A percentile compares a stretch with the other conserved stretches of the same genome.
Evolutionary conservation across 805 yeast genomes (phyloP).

Genomic region (Huiozyma naganishii): DNA sequence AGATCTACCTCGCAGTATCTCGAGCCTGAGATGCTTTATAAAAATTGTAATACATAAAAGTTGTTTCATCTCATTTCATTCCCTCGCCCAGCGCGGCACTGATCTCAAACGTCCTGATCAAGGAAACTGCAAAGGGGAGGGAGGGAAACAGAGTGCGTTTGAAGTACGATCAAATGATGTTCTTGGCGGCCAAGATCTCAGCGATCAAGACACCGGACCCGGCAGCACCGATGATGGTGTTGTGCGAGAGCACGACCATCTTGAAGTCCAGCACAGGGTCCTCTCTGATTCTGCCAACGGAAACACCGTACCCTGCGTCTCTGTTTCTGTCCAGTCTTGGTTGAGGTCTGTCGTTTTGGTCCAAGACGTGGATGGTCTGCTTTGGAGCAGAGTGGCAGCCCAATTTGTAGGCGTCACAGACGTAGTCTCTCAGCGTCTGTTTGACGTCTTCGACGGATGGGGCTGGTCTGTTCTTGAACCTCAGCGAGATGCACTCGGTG

Average conservation of each 20-base stretch:
- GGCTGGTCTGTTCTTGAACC: conserved; percentile 71
- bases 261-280: conserved; percentile 90
- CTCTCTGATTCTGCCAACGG: conserved; percentile 88
- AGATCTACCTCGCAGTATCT: too few species aligned
- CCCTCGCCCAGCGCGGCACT: too few species aligned
- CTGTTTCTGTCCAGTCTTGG: conserved; percentile 95
- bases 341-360: conserved; percentile 89
- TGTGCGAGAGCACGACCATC: conserved; percentile 95
- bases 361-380: conserved; percentile 83
- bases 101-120: too few species aligned
- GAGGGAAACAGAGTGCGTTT: too few species aligned
- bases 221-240: conserved; percentile 97
- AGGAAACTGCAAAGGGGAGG: too few species aligned
- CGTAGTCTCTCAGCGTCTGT: conserved; percentile 55
- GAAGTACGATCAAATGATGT: conserved; percentile 39
- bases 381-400: conserved; percentile 90
- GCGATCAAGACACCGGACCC: conserved; percentile 96
- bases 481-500: conserved; percentile 85
- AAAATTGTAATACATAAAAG: too few species aligned
- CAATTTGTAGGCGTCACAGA: conserved; percentile 69
- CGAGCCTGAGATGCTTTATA: too few species aligned
- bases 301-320: conserved; percentile 86
- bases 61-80: too few species aligned
- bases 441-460: conserved; percentile 80
- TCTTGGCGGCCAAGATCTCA: conserved; percentile 72